phyloP scores from a whole-genome alignment of 495 filamentous ascomycete species.

The Physcia stellaris region DNA sequence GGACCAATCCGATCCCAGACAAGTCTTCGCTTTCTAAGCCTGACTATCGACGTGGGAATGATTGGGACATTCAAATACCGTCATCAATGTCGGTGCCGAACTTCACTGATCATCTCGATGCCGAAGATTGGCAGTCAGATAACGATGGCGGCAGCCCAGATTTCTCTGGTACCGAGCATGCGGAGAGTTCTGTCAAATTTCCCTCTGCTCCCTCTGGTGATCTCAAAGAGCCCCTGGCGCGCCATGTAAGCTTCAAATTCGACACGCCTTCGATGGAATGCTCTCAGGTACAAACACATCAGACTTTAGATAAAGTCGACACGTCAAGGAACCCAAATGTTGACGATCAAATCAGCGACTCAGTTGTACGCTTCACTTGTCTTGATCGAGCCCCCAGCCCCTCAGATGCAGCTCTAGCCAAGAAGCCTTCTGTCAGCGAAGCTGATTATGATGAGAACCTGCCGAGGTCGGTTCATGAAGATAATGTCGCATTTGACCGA shows the following conservation, averaged over 20 bases:
- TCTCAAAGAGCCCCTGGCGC: background rate
- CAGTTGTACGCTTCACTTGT: background rate
- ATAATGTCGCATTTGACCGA: background rate
- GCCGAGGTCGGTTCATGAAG: background rate
- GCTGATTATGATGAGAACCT: background rate
- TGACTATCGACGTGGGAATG: background rate
- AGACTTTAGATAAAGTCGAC: background rate
- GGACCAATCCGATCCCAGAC: background rate
- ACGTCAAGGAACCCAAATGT: background rate
- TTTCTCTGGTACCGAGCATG: too few relatives aligned
- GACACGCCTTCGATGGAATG: background rate
- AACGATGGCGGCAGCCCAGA: background rate
- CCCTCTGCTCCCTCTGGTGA: background rate
- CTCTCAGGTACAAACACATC: background rate
- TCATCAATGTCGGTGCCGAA: background rate
- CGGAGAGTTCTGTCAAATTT: background rate
- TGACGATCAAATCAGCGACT: background rate
- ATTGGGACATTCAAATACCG: background rate
- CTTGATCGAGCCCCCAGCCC: conserved; percentile 17
- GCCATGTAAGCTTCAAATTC: background rate
- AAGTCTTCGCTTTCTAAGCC: background rate
- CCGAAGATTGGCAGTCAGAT: too few relatives aligned
- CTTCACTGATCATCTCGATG: background rate
- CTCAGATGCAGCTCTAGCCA: conserved; percentile 22
- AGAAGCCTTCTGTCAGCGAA: conserved; percentile 3